Percentiles rank a stretch among this genome's conserved stretches.
These are phyloP conservation scores for Colletotrichum godetiae DNA, from an alignment of 2,329 filamentous ascomycete species.

Conservation along the genomic window DNA sequence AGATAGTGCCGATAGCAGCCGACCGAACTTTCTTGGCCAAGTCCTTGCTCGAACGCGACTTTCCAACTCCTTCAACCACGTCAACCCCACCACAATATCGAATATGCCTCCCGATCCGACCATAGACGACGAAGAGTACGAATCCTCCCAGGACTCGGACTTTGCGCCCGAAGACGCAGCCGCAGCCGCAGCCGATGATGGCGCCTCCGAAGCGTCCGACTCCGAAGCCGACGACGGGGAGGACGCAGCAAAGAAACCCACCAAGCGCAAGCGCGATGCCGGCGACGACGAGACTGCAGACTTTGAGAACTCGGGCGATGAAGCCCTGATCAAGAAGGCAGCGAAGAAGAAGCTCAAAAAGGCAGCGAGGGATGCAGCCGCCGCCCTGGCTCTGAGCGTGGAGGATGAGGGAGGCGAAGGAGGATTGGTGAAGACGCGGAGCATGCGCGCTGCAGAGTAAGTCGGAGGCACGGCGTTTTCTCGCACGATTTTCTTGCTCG, in stretches of 20 bases:
- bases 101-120: conserved; percentile 57
- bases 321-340: conserved; percentile 73
- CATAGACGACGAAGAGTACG: conserved; percentile 65
- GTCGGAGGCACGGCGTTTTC: conserved; percentile 37
- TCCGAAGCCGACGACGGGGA: conserved; percentile 54
- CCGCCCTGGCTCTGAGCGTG: conserved; percentile 46
- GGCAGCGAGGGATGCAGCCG: conserved; percentile 45
- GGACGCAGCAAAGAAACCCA: conserved; percentile 29
- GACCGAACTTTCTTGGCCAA: conserved; percentile 4
- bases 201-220: conserved; percentile 62
- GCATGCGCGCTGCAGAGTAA: conserved; percentile 74
- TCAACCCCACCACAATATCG: conserved; percentile 3
- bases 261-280: conserved; percentile 48
- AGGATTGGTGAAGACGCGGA: conserved; percentile 77
- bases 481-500: neutral
- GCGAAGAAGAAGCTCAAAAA: conserved; percentile 62
- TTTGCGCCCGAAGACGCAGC: conserved; percentile 71
- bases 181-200: conserved; percentile 50
- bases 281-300: conserved; percentile 51
- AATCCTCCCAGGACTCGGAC: conserved; percentile 79
- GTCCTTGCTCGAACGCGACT: neutral
- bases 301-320: conserved; percentile 78
- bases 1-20: conserved; percentile 17
- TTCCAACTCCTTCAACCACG: neutral
- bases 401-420: conserved; percentile 70